These are phyloP conservation scores for Geotrichum fermentans DNA, from an alignment of 1,139 yeast species.

Conservation along the genomic window DNA sequence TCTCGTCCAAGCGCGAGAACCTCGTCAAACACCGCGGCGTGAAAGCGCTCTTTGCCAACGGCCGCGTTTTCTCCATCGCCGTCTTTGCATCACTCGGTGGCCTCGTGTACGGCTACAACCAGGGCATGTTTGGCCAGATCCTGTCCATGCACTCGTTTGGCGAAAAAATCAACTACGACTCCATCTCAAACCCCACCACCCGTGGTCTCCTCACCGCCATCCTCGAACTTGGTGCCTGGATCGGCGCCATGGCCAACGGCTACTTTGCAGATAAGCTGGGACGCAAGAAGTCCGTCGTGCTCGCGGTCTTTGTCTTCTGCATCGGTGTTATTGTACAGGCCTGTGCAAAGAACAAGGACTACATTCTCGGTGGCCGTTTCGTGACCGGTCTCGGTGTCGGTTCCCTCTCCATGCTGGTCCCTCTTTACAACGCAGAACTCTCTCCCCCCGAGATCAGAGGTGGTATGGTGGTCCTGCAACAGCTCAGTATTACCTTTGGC, in stretches of 20 bases:
- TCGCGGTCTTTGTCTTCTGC: conserved; percentile 23
- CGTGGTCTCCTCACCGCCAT: conserved; percentile 28
- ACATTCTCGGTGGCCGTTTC: conserved; percentile 46
- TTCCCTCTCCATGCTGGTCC: conserved; percentile 55
- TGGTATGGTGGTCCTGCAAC: conserved; percentile 54
- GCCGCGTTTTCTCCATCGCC: conserved; percentile 28
- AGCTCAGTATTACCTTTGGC: conserved; percentile 39
- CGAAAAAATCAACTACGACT: conserved; percentile 43
- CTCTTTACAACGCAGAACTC: conserved; percentile 56
- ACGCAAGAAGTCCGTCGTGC: conserved; percentile 22
- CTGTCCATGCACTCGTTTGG: conserved; percentile 51
- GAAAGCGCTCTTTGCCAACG: conserved; percentile 36
- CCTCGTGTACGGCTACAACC: conserved; percentile 37
- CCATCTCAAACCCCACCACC: conserved; percentile 44
- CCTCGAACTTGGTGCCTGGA: conserved; percentile 31
- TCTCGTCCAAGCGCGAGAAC: conserved; percentile 11
- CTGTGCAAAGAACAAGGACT: conserved; percentile 26
- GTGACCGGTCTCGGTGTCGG: conserved; percentile 59
- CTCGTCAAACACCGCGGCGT: conserved; percentile 16
- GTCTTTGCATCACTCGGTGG: conserved; percentile 36
- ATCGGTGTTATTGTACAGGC: conserved; percentile 27
- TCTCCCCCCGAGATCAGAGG: conserved; percentile 56
- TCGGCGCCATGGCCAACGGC: conserved; percentile 29
- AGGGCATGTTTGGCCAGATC: conserved; percentile 55
- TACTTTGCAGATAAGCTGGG: conserved; percentile 29